Evolutionary conservation across 2,329 filamentous ascomycete genomes (phyloP).

Genomic region (Fusarium longipes): DNA sequence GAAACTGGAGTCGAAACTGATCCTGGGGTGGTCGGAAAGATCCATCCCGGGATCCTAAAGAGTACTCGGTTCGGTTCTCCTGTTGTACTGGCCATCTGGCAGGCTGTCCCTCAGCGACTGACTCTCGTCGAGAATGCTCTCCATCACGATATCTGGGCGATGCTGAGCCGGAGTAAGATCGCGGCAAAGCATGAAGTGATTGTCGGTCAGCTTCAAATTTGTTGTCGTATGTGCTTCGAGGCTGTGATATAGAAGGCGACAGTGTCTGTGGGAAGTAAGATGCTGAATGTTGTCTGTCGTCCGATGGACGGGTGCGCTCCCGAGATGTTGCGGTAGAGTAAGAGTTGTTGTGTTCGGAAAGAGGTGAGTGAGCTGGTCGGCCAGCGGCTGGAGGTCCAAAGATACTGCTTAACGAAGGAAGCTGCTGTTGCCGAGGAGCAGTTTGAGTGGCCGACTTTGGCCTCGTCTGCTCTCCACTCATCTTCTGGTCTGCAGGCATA

Average conservation of each 20-base stretch:
- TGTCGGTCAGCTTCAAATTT: conserved; percentile 58
- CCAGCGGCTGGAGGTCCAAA: conserved; percentile 62
- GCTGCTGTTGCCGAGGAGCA: conserved; percentile 59
- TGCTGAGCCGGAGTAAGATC: conserved; percentile 57
- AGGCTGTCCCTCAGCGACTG: conserved; percentile 52
- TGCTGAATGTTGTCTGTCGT: conserved; percentile 54
- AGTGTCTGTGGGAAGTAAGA: conserved; percentile 61
- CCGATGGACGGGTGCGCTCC: conserved; percentile 58
- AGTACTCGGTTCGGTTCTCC: conserved; percentile 60
- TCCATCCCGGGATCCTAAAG: conserved; percentile 56
- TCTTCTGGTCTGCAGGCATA: conserved; percentile 55
- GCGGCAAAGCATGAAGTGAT: conserved; percentile 41
- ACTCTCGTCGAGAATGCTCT: conserved; percentile 52
- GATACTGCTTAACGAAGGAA: conserved; percentile 68
- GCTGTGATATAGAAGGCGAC: conserved; percentile 55
- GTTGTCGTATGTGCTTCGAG: conserved; percentile 60
- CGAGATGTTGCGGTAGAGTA: conserved; percentile 59
- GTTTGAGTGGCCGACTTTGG: conserved; percentile 50
- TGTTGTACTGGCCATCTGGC: conserved; percentile 54
- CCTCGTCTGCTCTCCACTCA: conserved; percentile 53
- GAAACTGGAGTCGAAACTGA: conserved; percentile 52
- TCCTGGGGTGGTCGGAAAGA: conserved; percentile 51
- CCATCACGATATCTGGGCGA: conserved; percentile 59
- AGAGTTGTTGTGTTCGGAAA: conserved; percentile 58
- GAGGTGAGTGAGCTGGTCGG: conserved; percentile 59